Percentiles rank a stretch among this genome's conserved stretches.
phyloP scores from a whole-genome alignment of 345 rosid genomes.

The Camelina hispida region DNA sequence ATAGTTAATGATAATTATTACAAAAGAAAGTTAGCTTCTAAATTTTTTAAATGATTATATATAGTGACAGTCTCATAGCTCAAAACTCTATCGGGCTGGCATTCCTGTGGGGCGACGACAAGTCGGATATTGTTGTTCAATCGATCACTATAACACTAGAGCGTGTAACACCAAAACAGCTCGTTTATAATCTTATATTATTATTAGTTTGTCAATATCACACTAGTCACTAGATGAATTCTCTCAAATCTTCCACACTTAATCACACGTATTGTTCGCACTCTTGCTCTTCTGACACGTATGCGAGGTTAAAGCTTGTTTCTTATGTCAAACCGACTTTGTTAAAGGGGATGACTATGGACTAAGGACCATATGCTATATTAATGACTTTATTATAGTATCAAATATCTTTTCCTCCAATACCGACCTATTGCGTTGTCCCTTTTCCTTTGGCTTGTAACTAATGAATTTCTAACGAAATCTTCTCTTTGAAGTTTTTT shows the following conservation, averaged over 20 bases:
- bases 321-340: slow-evolving; percentile 27
- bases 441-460: slow-evolving; percentile 12
- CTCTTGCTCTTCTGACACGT: slow-evolving; percentile 35
- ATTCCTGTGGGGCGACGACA: neutral
- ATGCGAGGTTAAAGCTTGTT: neutral
- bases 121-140: neutral
- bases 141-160: neutral
- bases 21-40: neutral
- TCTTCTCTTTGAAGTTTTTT: slow-evolving; percentile 19
- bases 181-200: neutral
- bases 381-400: slow-evolving; percentile 12
- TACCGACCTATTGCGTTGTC: slow-evolving; percentile 18
- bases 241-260: slow-evolving; percentile 21
- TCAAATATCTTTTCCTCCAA: slow-evolving; percentile 9
- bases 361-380: slow-evolving; percentile 20
- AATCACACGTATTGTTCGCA: slow-evolving; percentile 7
- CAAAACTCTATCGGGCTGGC: neutral
- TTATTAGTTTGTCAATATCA: slow-evolving; percentile 9
- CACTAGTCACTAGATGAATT: neutral
- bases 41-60: neutral
- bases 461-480: slow-evolving; percentile 10
- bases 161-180: neutral
- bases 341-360: slow-evolving; percentile 26
- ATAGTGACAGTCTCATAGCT: neutral
- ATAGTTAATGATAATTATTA: neutral